phyloP scores from a whole-genome alignment of 306 rosid species.

The Vicia sativa region DNA sequence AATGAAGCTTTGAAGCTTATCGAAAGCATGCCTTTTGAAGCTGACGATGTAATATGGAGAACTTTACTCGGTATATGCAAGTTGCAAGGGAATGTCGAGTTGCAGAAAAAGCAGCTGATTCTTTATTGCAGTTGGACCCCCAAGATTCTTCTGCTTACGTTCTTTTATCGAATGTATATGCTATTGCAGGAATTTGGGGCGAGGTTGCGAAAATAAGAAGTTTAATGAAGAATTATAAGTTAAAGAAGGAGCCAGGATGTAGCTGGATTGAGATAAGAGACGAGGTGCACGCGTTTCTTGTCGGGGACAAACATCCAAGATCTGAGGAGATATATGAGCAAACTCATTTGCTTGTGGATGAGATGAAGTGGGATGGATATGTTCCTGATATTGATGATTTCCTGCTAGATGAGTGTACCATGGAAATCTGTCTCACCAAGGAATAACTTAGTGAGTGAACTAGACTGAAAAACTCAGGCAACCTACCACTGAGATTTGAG shows the following conservation, averaged over 20 bases:
- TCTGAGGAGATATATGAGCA: conserved; percentile 62
- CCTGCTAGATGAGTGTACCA: conserved; percentile 42
- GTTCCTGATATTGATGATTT: conserved; percentile 45
- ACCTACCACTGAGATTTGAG: too few species aligned
- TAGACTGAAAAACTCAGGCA: too few species aligned
- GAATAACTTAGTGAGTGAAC: too few species aligned
- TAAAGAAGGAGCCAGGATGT: conserved; percentile 91
- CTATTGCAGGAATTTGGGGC: conserved; percentile 74
- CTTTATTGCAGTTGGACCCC: conserved; percentile 64
- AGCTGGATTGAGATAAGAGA: conserved; percentile 94
- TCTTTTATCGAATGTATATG: conserved; percentile 74
- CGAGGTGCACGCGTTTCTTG: conserved; percentile 75
- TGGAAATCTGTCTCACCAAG: too few species aligned
- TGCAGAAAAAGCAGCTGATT: conserved; percentile 69
- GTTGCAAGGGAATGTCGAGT: conserved; percentile 76
- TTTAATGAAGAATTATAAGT: conserved; percentile 59
- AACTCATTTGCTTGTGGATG: conserved; percentile 59
- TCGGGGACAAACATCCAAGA: conserved; percentile 83
- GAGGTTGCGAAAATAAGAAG: conserved; percentile 70
- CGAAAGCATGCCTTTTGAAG: conserved; percentile 79
- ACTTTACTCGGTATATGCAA: conserved; percentile 77
- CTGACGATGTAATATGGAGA: conserved; percentile 85
- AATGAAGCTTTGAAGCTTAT: conserved; percentile 65
- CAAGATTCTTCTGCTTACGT: conserved; percentile 79
- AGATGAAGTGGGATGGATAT: conserved; percentile 69